A percentile compares a stretch with the other conserved stretches of the same genome.
These are phyloP conservation scores for Ensete glaucum DNA, from an alignment of 176 grass and related monocot genomes.

Conservation along the genomic window DNA sequence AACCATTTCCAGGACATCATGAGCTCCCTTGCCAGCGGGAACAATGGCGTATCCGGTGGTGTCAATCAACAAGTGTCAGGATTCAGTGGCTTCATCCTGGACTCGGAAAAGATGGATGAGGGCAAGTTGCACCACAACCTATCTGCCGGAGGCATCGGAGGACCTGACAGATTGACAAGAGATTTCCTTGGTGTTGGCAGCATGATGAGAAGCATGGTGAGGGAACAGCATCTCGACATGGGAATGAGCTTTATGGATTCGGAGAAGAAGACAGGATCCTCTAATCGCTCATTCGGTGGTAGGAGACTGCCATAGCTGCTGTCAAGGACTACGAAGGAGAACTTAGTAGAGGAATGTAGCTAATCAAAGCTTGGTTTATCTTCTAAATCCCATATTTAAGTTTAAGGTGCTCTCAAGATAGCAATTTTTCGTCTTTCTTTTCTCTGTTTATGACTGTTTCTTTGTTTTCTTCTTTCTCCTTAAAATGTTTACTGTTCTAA, in stretches of 20 bases:
- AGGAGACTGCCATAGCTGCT: neutral
- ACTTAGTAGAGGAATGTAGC: too few species aligned
- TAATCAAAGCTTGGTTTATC: too few species aligned
- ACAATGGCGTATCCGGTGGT: neutral
- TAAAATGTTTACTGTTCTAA: too few species aligned
- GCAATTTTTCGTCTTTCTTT: too few species aligned
- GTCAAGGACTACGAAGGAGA: too few species aligned
- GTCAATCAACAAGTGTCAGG: constrained; percentile 1
- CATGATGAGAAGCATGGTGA: constrained; percentile 34
- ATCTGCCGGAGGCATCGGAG: neutral
- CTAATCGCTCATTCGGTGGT: neutral
- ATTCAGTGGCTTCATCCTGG: constrained; percentile 12
- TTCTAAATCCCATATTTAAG: too few species aligned
- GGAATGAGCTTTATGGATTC: constrained; percentile 57
- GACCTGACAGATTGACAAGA: constrained; percentile 35
- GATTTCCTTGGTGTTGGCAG: constrained; percentile 89
- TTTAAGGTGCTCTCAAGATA: too few species aligned
- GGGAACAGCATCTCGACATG: constrained; percentile 23
- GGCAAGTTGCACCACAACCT: constrained; percentile 26
- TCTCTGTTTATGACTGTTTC: too few species aligned
- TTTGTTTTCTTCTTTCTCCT: too few species aligned
- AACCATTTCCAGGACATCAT: constrained; percentile 73
- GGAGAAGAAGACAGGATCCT: constrained; percentile 47
- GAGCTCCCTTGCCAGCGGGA: constrained; percentile 32
- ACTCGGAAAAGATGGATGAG: constrained; percentile 25